Base-by-base conservation (phyloP, 108 stramenopile species). In the Skeletonema menzelii region DNA sequence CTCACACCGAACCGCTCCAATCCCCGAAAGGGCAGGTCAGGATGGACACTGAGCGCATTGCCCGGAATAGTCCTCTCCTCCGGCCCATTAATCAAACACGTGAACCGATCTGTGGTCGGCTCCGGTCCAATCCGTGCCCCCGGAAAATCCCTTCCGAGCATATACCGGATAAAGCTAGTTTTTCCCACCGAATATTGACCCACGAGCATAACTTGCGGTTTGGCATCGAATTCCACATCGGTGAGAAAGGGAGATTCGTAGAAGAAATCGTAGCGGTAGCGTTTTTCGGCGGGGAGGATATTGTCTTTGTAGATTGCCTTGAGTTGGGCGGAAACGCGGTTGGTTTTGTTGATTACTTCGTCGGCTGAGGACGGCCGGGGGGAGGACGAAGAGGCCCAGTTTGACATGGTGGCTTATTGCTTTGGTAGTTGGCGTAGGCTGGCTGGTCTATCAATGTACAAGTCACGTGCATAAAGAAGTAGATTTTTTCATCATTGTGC, bases 161-260 rank as follows among this genome's bases (percentile, higher is more conserved):
- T 67, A 72, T 94, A 97, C 12, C 91, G 79, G 66, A 94, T 91
- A 61, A 94, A 94, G 10, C 88, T 85, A 7, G 98, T 98, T 58
- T 99, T 99, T 10, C 99, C 99, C 17, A 98, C 97, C 53, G 87
- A 90, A 80, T 99, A 99, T 74, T 99, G 99, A 13, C 99, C 99
- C 14, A 98, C 84, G 62, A 99, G 82, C 67, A 99, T 82, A 15
- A 99, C 97, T 73, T 95, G 94, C 4, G 99, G 99, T 71, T 99
- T 99, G 87, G 97, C 88, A 83, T 95, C 94, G 81, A 95, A 95
- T 81, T 95, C 95, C 2, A 86, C 74, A 80, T 95, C 94, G 12
- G 90, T 86, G 56, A 95, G 56, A 27, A 88, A 83, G 10, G 94
- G 94, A 69, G 84, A 86, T 67, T 94, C 91, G 72, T 85, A 95